Evolutionary conservation across 306 rosid genomes (phyloP).

Genomic region (Prunus salicina): DNA sequence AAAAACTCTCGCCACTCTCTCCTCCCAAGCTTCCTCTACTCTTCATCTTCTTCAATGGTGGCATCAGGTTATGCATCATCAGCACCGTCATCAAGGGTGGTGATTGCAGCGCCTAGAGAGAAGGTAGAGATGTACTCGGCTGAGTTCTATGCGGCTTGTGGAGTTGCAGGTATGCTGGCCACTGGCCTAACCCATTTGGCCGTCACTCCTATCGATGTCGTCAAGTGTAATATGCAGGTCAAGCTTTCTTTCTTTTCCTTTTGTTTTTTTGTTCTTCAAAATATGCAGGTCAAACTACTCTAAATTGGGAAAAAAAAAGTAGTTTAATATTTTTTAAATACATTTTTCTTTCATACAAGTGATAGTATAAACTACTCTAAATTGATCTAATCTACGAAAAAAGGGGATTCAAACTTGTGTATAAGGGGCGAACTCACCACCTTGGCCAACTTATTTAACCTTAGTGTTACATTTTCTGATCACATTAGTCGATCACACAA

Average conservation of each 20-base stretch:
- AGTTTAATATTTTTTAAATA: too few relatives aligned
- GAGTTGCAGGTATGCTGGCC: conserved; percentile 51
- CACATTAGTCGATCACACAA: neutral
- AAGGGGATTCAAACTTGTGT: too few relatives aligned
- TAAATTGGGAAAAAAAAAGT: too few relatives aligned
- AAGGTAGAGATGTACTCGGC: conserved; percentile 55
- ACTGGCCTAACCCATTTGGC: conserved; percentile 68
- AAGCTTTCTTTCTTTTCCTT: neutral
- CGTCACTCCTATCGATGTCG: conserved; percentile 74
- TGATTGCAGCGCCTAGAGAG: conserved; percentile 57
- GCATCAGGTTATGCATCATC: conserved; percentile 1
- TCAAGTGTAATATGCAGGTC: conserved; percentile 95
- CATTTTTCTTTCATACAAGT: too few relatives aligned
- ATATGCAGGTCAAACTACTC: too few relatives aligned
- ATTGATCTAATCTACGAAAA: too few relatives aligned
- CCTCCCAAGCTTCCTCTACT: conserved; percentile 56
- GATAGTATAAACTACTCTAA: too few relatives aligned
- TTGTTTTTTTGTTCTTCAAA: too few relatives aligned
- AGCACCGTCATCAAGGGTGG: conserved; percentile 3
- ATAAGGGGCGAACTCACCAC: too few relatives aligned
- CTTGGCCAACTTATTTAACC: too few relatives aligned
- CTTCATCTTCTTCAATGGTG: conserved; percentile 26
- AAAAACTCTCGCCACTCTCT: conserved; percentile 38
- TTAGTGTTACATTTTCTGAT: neutral
- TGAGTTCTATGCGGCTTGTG: conserved; percentile 53